Evolutionary conservation across 805 yeast genomes (phyloP), one percentile per base, ranked within the genome.

Genomic region (Candida vartiovaarae): DNA sequence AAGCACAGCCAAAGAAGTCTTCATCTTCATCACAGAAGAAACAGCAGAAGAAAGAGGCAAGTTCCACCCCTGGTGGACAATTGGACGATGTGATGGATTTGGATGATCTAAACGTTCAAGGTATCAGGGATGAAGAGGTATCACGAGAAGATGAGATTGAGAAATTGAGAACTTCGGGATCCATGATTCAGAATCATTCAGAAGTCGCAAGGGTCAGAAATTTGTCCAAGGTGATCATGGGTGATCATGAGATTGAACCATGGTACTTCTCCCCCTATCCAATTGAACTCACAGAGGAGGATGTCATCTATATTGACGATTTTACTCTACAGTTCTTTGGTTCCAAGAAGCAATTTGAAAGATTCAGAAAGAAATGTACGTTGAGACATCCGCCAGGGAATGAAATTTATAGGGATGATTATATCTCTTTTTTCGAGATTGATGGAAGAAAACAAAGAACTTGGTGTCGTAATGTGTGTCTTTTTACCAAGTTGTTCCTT

Each of bases 191-290:
- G 64, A 83, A 82, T 48, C 75, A 80, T 44, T 77, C 74, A 44
- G 98, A 91, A 58, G 85, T 91, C 25, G 89, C 98, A 0, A 74
- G 93, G 44, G 96, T 93, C 38, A 75, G 98, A 53, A 93, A 93
- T 59, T 71, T 93, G 49, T 71, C 76, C 38, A 74, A 77, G 43
- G 78, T 93, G 5, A 82, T 87, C 4, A 78, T 93, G 66, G 99
- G 99, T 2, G 84, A 83, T 50, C 88, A 81, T 62, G 84, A 85
- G 53, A 88, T 93, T 42, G 99, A 93, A 62, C 99, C 99, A 2
- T 93, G 99, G 99, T 93, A 93, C 65, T 93, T 93, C 58, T 85
- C 96, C 2, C 98, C 99, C 1, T 93, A 93, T 62, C 99, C 99
- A 0, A 73, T 88, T 11, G 99, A 93, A 60, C 73, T 89, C 44